Evolutionary conservation across 257 asterid species (phyloP).

Genomic region (Solanum paucissectum): DNA sequence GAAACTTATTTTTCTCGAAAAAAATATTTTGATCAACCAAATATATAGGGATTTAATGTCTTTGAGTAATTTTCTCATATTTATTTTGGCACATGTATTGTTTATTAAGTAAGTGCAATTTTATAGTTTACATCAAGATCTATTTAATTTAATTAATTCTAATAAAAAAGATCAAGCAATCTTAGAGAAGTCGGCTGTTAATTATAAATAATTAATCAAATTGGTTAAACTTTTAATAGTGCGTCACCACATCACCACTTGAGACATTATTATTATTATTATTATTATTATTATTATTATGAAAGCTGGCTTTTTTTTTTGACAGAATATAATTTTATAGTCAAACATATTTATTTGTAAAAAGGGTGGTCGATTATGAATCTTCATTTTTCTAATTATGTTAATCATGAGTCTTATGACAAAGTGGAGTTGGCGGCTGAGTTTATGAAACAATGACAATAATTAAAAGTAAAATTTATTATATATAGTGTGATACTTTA

Average conservation of each 20-base stretch:
- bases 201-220: neutral
- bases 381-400: neutral
- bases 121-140: neutral
- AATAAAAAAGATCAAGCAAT: neutral
- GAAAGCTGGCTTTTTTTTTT: neutral
- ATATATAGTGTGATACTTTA: neutral
- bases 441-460: neutral
- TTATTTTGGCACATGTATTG: neutral
- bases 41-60: too few relatives aligned
- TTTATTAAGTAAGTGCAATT: neutral
- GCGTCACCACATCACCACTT: constrained; percentile 2
- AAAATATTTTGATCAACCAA: neutral
- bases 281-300: neutral
- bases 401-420: neutral
- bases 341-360: neutral
- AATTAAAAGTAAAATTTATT: neutral
- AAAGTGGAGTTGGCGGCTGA: neutral
- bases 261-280: neutral
- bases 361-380: neutral
- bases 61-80: neutral
- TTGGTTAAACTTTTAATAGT: neutral
- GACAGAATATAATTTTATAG: neutral
- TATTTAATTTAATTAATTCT: neutral
- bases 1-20: neutral
- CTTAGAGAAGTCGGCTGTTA: neutral